Evolutionary conservation across 1,284 basidiomycete genomes (phyloP).

Genomic region (Dichomitus squalens): DNA sequence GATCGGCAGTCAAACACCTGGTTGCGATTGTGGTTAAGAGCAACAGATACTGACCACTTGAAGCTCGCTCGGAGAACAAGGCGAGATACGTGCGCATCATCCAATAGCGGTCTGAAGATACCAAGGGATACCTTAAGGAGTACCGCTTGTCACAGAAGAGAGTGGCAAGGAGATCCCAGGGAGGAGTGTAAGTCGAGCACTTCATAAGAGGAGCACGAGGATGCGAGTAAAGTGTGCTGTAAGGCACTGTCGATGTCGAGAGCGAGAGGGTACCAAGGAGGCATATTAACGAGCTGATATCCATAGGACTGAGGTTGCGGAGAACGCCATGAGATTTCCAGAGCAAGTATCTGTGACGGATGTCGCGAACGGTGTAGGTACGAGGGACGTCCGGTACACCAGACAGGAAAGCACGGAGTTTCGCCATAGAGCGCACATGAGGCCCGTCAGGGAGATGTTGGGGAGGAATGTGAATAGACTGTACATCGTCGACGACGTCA

Average conservation of each 20-base stretch:
- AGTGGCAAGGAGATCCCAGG: slow-evolving; percentile 39
- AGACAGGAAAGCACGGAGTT: slow-evolving; percentile 33
- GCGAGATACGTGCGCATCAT: slow-evolving; percentile 40
- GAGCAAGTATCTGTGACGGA: slow-evolving; percentile 40
- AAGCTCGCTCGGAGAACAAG: slow-evolving; percentile 1
- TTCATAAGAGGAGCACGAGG: slow-evolving; percentile 29
- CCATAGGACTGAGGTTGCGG: slow-evolving; percentile 30
- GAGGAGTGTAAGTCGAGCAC: slow-evolving; percentile 20
- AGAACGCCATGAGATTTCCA: slow-evolving; percentile 13
- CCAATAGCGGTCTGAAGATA: slow-evolving; percentile 44
- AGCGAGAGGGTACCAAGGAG: slow-evolving; percentile 48
- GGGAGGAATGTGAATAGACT: neutral
- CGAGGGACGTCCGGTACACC: neutral
- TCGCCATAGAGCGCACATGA: slow-evolving; percentile 23
- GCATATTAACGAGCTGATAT: slow-evolving; percentile 40
- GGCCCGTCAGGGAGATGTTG: neutral
- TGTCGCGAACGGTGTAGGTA: slow-evolving; percentile 28
- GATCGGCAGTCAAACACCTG: neutral
- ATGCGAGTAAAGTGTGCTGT: slow-evolving; percentile 25
- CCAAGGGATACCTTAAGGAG: slow-evolving; percentile 25
- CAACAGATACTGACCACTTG: neutral
- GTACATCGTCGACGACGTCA: neutral
- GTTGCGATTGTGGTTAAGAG: too few species aligned
- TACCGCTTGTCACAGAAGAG: slow-evolving; percentile 34
- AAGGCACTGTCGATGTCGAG: slow-evolving; percentile 18